A percentile compares a stretch with the other conserved stretches of the same genome.
These are phyloP conservation scores for Scheffersomyces quercinus DNA, from an alignment of 1,139 yeast species.

Conservation along the genomic window DNA sequence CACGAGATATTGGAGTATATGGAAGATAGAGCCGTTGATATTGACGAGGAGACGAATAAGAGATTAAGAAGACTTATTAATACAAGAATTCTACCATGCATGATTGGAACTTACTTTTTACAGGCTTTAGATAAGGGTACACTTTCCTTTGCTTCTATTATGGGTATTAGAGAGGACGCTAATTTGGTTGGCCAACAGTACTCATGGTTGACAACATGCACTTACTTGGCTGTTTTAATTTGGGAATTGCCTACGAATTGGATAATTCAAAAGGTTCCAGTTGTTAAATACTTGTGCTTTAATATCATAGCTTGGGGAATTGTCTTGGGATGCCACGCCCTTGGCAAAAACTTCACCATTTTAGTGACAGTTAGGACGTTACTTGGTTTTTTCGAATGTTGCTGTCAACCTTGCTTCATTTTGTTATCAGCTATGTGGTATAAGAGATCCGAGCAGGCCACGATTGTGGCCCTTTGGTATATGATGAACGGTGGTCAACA, in stretches of 20 bases:
- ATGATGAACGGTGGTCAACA: slow-evolving; percentile 11
- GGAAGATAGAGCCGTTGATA: slow-evolving; percentile 20
- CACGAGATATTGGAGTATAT: slow-evolving; percentile 14
- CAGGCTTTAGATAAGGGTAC: slow-evolving; percentile 41
- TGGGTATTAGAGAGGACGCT: slow-evolving; percentile 36
- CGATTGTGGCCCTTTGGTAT: slow-evolving; percentile 9
- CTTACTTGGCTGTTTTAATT: neutral
- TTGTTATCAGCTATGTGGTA: slow-evolving; percentile 20
- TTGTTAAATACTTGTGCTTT: neutral
- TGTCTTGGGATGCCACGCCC: slow-evolving; percentile 1
- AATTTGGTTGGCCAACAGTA: slow-evolving; percentile 39
- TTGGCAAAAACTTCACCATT: neutral
- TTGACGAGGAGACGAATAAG: slow-evolving; percentile 22
- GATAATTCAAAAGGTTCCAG: slow-evolving; percentile 1
- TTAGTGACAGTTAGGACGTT: neutral
- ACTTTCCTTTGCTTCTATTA: slow-evolving; percentile 41
- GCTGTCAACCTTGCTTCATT: slow-evolving; percentile 14
- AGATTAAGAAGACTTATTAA: slow-evolving; percentile 19
- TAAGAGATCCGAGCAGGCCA: slow-evolving; percentile 17
- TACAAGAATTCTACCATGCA: slow-evolving; percentile 15
- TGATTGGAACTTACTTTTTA: slow-evolving; percentile 9
- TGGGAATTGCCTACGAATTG: slow-evolving; percentile 1
- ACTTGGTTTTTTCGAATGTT: slow-evolving; percentile 1
- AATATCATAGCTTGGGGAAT: slow-evolving; percentile 1
- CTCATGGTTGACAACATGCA: slow-evolving; percentile 34